Conservation (phyloP, 345 rosid species). For the Psidium guajava region DNA sequence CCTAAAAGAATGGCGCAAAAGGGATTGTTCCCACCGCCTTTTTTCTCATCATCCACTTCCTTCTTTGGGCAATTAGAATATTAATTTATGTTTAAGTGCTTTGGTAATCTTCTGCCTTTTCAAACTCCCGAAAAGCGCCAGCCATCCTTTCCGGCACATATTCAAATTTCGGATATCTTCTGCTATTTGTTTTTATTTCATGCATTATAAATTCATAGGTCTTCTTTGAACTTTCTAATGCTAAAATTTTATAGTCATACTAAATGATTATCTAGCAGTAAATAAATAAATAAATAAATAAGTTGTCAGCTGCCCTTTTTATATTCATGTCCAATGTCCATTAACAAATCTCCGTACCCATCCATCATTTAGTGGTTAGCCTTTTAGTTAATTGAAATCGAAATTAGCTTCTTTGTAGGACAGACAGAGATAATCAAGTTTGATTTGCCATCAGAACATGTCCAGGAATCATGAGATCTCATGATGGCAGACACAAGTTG, state of each 20-base stretch:
- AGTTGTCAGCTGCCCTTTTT: neutral
- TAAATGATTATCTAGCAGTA: neutral
- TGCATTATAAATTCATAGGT: neutral
- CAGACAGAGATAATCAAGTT: neutral
- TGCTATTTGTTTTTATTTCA: neutral
- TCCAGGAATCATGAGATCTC: neutral
- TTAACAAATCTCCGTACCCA: neutral
- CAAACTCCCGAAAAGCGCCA: neutral
- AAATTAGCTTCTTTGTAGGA: neutral
- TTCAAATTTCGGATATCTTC: neutral
- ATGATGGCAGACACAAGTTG: neutral
- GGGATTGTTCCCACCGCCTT: neutral
- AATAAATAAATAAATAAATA: neutral
- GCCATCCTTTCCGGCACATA: neutral
- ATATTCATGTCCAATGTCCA: neutral
- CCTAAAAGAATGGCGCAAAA: neutral
- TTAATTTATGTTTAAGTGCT: neutral
- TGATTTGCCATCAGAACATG: neutral
- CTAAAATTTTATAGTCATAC: neutral
- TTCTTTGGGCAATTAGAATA: neutral
- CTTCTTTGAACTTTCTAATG: neutral
- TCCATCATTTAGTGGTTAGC: neutral
- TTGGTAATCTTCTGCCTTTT: neutral
- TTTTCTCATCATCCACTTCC: neutral
- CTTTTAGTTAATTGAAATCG: neutral